Conservation (phyloP, 1,284 basidiomycete species). For the Testicularia cyperi region DNA sequence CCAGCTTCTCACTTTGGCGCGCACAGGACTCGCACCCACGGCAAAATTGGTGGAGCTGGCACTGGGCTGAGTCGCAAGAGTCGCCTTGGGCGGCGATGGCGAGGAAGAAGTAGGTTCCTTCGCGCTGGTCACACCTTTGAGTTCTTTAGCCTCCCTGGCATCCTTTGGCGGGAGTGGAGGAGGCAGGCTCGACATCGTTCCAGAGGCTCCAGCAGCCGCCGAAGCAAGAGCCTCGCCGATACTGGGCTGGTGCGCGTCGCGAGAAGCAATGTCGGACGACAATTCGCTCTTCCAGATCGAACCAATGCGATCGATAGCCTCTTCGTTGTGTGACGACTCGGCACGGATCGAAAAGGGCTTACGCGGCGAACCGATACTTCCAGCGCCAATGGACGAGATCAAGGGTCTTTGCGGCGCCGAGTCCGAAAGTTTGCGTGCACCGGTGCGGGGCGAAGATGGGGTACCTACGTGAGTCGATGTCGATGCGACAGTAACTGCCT, state of each 20-base stretch:
- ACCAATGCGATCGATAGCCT: conserved; percentile 34
- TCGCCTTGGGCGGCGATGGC: background rate
- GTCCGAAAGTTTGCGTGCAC: conserved; percentile 1
- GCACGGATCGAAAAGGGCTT: conserved; percentile 10
- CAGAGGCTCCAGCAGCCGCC: conserved; percentile 9
- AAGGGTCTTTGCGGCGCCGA: conserved; percentile 5
- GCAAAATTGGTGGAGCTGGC: background rate
- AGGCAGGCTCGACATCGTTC: no score
- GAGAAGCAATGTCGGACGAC: conserved; percentile 30
- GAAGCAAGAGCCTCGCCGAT: conserved; percentile 27
- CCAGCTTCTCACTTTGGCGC: conserved; percentile 36
- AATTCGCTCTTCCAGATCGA: conserved; percentile 45
- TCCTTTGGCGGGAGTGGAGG: conserved; percentile 48
- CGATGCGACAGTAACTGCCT: no score
- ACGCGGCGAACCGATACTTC: conserved; percentile 4
- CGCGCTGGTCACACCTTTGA: background rate
- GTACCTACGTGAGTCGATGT: no score
- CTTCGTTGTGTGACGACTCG: conserved; percentile 22
- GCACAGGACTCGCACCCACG: conserved; percentile 4
- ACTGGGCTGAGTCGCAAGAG: background rate
- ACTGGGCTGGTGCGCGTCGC: conserved; percentile 24
- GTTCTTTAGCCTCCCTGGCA: conserved; percentile 14
- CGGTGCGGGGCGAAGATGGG: conserved; percentile 2
- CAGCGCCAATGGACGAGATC: conserved; percentile 5
- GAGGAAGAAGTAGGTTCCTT: no score